phyloP scores from a whole-genome alignment of 371 early-diverging fungal genomes.

The Actinomortierella ambigua region DNA sequence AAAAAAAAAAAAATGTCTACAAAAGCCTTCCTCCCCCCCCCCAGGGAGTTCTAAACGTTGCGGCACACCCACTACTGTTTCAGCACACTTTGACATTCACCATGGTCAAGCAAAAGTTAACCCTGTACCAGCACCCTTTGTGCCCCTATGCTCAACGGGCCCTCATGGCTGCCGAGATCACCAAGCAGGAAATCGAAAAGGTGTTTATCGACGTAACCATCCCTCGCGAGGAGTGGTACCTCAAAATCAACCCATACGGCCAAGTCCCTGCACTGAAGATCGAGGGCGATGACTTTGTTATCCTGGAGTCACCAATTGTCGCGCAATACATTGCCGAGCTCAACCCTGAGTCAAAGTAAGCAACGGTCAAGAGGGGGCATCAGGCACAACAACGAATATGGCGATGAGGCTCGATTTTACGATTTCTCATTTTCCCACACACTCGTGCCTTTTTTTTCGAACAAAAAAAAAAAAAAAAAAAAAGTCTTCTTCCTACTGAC shows the following conservation, averaged over 20 bases:
- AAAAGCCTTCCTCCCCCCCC: no score
- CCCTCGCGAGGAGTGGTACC: constrained; percentile 43
- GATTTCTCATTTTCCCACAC: no score
- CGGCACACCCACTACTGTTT: no score
- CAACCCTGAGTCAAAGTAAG: constrained; percentile 36
- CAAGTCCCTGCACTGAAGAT: constrained; percentile 44
- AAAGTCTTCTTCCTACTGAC: constrained; percentile 34
- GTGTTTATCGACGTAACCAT: constrained; percentile 23
- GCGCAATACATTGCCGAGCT: constrained; percentile 35
- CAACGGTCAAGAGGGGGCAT: no score
- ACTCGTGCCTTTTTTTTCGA: no score
- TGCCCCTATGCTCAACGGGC: constrained; percentile 44
- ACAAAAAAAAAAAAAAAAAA: no score
- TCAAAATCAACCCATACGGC: constrained; percentile 46
- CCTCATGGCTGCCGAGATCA: constrained; percentile 32
- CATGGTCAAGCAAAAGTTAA: constrained; percentile 27
- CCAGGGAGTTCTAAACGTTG: no score
- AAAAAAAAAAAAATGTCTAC: no score
- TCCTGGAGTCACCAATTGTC: constrained; percentile 34
- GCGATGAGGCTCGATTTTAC: no score
- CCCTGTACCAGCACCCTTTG: constrained; percentile 28
- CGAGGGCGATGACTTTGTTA: constrained; percentile 23
- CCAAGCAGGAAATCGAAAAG: constrained; percentile 21
- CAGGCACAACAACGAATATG: no score
- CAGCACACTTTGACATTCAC: background rate